Evolutionary conservation across 1,284 basidiomycete genomes (phyloP).

Genomic region (Melanopsichium pennsylvanicum): DNA sequence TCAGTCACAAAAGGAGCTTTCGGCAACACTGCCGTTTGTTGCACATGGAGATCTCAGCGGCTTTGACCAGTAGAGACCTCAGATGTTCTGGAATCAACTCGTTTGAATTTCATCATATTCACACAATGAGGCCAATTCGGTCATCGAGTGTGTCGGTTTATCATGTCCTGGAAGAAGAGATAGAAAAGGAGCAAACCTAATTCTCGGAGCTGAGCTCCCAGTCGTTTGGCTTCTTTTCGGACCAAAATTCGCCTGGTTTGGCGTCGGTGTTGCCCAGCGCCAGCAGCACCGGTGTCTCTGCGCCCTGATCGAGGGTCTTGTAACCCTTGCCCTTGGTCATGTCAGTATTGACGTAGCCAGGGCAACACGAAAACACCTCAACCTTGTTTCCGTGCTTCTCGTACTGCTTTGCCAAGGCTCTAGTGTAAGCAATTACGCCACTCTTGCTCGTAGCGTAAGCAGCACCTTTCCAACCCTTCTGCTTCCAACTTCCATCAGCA

Average conservation of each 20-base stretch:
- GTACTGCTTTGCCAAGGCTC: slow-evolving; percentile 48
- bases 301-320: slow-evolving; percentile 59
- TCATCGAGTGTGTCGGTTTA: background rate
- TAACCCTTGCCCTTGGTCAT: slow-evolving; percentile 58
- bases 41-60: slow-evolving; percentile 42
- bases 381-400: slow-evolving; percentile 32
- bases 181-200: background rate
- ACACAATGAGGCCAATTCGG: background rate
- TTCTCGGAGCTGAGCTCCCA: slow-evolving; percentile 18
- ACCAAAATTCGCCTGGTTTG: slow-evolving; percentile 44
- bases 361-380: slow-evolving; percentile 57
- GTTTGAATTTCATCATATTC: no score
- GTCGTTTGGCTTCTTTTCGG: slow-evolving; percentile 20
- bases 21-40: slow-evolving; percentile 30
- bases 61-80: slow-evolving; percentile 16
- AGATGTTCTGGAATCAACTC: no score
- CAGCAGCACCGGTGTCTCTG: slow-evolving; percentile 60
- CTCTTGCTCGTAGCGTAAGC: slow-evolving; percentile 60
- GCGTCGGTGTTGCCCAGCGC: slow-evolving; percentile 47
- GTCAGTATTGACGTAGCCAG: slow-evolving; percentile 61
- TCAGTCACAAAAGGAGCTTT: slow-evolving; percentile 12
- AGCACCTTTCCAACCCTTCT: slow-evolving; percentile 60
- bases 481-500: slow-evolving; percentile 41
- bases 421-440: slow-evolving; percentile 51
- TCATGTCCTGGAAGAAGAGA: no score